Evolutionary conservation across 2,329 filamentous ascomycete genomes (phyloP).

Genomic region (Pestalotiopsis sp.): DNA sequence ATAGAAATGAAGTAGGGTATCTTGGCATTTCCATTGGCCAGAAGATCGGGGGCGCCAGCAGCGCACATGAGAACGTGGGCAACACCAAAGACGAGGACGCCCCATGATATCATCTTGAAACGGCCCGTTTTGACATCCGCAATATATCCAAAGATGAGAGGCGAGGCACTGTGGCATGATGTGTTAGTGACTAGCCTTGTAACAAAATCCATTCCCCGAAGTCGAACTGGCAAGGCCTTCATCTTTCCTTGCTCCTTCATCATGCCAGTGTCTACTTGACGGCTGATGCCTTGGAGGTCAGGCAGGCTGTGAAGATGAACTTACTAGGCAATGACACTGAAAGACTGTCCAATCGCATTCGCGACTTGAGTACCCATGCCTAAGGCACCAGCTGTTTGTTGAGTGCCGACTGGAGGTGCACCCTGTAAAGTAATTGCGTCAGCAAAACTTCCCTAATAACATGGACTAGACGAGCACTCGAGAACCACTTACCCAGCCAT

Average conservation of each 20-base stretch:
- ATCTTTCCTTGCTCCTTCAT: background rate
- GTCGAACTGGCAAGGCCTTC: background rate
- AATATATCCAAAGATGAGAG: conserved; percentile 56
- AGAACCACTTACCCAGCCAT: background rate
- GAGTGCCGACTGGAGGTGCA: conserved; percentile 40
- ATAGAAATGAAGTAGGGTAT: conserved; percentile 44
- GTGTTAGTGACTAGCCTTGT: background rate
- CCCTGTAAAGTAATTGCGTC: conserved; percentile 28
- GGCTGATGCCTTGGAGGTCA: background rate
- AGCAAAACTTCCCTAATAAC: conserved; percentile 35
- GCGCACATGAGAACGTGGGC: conserved; percentile 71
- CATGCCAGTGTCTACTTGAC: no score
- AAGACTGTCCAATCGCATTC: conserved; percentile 56
- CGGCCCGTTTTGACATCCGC: conserved; percentile 73
- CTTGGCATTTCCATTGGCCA: conserved; percentile 66
- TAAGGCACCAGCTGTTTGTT: conserved; percentile 59
- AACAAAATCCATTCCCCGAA: background rate
- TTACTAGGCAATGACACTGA: conserved; percentile 57
- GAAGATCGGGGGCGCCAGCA: conserved; percentile 52
- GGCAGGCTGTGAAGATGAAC: background rate
- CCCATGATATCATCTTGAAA: conserved; percentile 72
- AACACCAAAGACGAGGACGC: conserved; percentile 67
- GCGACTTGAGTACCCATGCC: conserved; percentile 58
- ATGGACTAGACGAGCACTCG: background rate
- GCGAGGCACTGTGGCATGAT: conserved; percentile 40